phyloP scores from a whole-genome alignment of 139 green algal species.

The Gonium pectorale region DNA sequence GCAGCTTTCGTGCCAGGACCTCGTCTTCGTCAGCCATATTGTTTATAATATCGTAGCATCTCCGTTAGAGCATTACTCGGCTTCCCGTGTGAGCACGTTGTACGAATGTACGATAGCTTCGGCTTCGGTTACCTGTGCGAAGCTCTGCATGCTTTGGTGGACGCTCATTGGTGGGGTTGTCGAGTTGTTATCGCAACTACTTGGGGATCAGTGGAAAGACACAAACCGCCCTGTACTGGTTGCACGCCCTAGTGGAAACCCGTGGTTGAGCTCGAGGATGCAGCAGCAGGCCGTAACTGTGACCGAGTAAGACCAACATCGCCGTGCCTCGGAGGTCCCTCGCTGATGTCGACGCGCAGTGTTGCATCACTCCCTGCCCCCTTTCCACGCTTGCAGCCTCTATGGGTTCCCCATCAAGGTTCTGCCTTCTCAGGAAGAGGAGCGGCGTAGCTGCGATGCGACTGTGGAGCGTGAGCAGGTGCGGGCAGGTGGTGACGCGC shows the following conservation, averaged over 20 bases:
- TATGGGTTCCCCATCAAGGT: conserved; percentile 64
- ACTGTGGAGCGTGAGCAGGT: conserved; percentile 5
- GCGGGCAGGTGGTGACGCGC: not conserved
- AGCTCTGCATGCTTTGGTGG: too few relatives aligned
- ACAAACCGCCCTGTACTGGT: too few relatives aligned
- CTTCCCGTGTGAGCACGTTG: too few relatives aligned
- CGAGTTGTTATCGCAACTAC: too few relatives aligned
- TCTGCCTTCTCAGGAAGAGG: conserved; percentile 10
- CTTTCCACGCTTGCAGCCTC: conserved; percentile 48
- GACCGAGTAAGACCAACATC: not conserved
- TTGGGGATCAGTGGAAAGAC: too few relatives aligned
- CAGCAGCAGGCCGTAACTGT: conserved; percentile 10
- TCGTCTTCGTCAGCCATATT: conserved; percentile 32
- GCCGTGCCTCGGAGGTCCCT: too few relatives aligned
- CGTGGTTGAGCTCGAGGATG: conserved; percentile 36
- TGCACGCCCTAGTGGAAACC: too few relatives aligned
- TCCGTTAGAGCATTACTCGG: too few relatives aligned
- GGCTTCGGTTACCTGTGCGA: too few relatives aligned
- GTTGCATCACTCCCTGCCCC: not conserved
- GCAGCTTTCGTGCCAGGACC: not conserved
- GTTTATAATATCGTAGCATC: too few relatives aligned
- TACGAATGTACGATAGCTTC: too few relatives aligned
- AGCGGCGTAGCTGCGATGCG: conserved; percentile 41
- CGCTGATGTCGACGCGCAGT: not conserved
- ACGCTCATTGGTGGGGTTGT: too few relatives aligned